Conservation (phyloP, 2,329 filamentous ascomycete species). For the Stachybotrys chartarum region DNA sequence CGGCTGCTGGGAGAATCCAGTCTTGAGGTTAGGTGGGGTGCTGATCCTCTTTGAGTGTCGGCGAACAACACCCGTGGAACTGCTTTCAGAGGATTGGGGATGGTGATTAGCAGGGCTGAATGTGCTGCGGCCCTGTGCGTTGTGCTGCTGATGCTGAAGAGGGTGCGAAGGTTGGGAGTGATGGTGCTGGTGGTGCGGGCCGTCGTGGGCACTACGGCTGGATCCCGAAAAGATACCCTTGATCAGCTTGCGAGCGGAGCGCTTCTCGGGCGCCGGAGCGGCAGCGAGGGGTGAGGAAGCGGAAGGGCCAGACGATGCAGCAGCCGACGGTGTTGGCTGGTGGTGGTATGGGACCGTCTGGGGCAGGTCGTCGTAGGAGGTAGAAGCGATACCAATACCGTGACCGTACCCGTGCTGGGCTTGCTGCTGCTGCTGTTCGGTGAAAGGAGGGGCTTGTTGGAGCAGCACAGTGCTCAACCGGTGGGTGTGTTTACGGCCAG, state of each 20-base stretch:
- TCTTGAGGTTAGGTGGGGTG: conserved; percentile 37
- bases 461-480: background rate
- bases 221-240: conserved; percentile 45
- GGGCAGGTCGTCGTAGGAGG: conserved; percentile 15
- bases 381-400: conserved; percentile 12
- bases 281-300: conserved; percentile 22
- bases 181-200: conserved; percentile 16
- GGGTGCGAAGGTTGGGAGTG: conserved; percentile 18
- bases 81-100: conserved; percentile 35
- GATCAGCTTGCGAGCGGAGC: conserved; percentile 46
- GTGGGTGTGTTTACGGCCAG: background rate
- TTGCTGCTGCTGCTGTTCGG: conserved; percentile 3
- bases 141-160: conserved; percentile 19
- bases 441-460: background rate
- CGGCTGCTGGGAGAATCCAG: conserved; percentile 23
- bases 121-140: conserved; percentile 13
- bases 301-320: background rate
- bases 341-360: conserved; percentile 13
- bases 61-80: conserved; percentile 40
- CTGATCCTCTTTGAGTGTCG: conserved; percentile 52
- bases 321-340: background rate
- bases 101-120: conserved; percentile 12
- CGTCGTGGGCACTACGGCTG: conserved; percentile 13
- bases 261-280: conserved; percentile 32
- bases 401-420: conserved; percentile 19